Percentiles rank a stretch among this genome's conserved stretches.
These are phyloP conservation scores for Penicillium corylophilum DNA, from an alignment of 2,329 filamentous ascomycete genomes.

Conservation along the genomic window DNA sequence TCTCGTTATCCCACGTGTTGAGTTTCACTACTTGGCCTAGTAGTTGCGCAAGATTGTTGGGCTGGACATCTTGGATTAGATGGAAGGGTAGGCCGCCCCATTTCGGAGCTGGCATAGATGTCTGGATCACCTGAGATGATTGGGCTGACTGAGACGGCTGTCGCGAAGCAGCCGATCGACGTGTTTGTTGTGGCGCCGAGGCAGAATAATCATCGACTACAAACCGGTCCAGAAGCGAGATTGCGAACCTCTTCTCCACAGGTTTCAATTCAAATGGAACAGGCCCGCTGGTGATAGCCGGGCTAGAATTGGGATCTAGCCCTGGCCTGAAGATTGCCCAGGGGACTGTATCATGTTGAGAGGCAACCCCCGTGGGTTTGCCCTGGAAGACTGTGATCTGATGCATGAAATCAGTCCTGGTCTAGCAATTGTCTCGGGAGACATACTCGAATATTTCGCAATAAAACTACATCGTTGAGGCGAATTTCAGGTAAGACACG, in stretches of 20 bases:
- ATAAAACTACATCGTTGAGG: constrained; percentile 63
- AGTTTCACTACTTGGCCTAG: constrained; percentile 68
- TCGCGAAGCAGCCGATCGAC: constrained; percentile 1
- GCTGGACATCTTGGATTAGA: constrained; percentile 62
- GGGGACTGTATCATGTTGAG: constrained; percentile 25
- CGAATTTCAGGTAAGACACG: constrained; percentile 45
- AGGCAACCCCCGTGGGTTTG: constrained; percentile 26
- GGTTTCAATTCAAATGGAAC: constrained; percentile 24
- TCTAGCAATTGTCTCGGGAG: constrained; percentile 14
- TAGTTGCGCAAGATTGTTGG: constrained; percentile 64
- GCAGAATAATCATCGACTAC: neutral
- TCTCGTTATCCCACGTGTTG: constrained; percentile 46
- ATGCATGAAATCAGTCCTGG: neutral
- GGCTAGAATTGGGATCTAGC: constrained; percentile 17
- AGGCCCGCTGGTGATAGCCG: constrained; percentile 30
- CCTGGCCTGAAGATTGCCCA: constrained; percentile 39
- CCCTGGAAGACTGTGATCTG: constrained; percentile 24
- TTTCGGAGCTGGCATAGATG: constrained; percentile 6
- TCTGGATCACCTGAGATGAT: constrained; percentile 12
- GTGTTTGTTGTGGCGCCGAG: neutral
- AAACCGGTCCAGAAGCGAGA: constrained; percentile 26
- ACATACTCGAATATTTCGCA: constrained; percentile 58
- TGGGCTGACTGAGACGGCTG: constrained; percentile 7
- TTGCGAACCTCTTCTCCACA: constrained; percentile 31
- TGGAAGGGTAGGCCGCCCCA: constrained; percentile 45